A percentile compares a stretch with the other conserved stretches of the same genome.
Evolutionary conservation across 768 basidiomycete genomes (phyloP).

Genomic region (Trametes maxima): DNA sequence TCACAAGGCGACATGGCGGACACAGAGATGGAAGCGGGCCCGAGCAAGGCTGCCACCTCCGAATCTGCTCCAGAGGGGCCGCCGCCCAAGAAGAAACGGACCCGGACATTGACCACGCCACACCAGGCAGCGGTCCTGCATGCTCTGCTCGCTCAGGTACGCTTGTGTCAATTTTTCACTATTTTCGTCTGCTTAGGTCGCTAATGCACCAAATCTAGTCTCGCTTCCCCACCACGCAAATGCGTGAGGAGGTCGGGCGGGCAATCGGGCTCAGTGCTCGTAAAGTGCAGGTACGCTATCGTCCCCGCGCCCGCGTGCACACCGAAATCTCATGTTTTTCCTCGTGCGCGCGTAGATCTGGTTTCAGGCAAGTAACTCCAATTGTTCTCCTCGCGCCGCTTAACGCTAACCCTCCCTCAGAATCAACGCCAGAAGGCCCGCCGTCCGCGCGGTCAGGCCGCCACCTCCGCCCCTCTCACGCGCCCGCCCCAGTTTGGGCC

Average conservation of each 20-base stretch:
- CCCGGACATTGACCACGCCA: slow-evolving; percentile 81
- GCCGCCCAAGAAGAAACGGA: slow-evolving; percentile 78
- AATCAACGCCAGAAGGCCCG: slow-evolving; percentile 89
- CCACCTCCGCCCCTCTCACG: slow-evolving; percentile 49
- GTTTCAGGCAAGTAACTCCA: slow-evolving; percentile 67
- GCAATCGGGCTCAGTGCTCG: slow-evolving; percentile 87
- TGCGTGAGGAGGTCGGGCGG: slow-evolving; percentile 86
- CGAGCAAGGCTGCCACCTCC: slow-evolving; percentile 40
- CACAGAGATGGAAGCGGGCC: slow-evolving; percentile 54
- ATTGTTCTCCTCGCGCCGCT: slow-evolving; percentile 15
- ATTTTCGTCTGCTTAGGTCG: background rate
- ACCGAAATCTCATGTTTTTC: slow-evolving; percentile 19
- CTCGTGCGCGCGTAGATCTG: slow-evolving; percentile 67
- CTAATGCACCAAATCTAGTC: slow-evolving; percentile 50
- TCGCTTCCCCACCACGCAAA: slow-evolving; percentile 84
- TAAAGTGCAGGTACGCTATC: slow-evolving; percentile 80
- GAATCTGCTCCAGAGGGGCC: slow-evolving; percentile 35
- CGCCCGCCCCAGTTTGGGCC: slow-evolving; percentile 66
- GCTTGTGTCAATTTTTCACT: slow-evolving; percentile 8
- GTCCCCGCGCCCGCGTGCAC: slow-evolving; percentile 3
- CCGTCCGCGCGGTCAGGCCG: slow-evolving; percentile 61
- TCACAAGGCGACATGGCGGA: slow-evolving; percentile 51
- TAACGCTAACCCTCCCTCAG: slow-evolving; percentile 42
- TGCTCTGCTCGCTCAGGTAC: slow-evolving; percentile 82
- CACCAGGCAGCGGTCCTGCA: slow-evolving; percentile 89